phyloP scores from a whole-genome alignment of 2,329 filamentous ascomycete species.

The Juglanconis oblonga region DNA sequence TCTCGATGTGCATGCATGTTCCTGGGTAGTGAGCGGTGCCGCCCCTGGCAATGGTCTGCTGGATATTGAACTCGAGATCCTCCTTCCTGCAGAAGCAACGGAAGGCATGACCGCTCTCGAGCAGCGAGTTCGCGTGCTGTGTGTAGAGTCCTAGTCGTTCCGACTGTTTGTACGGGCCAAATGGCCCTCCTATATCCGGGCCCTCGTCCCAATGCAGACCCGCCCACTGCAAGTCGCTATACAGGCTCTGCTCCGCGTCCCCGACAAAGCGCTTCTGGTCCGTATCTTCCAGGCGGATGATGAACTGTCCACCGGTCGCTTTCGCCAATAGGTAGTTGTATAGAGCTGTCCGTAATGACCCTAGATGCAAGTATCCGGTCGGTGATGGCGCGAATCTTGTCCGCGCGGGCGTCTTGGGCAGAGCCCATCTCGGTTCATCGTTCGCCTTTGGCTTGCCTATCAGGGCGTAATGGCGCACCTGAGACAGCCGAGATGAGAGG shows the following conservation, averaged over 20 bases:
- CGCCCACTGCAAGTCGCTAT: slow-evolving; percentile 81
- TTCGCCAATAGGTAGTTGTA: slow-evolving; percentile 93
- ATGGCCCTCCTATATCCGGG: slow-evolving; percentile 74
- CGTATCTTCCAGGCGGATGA: slow-evolving; percentile 91
- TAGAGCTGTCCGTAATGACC: slow-evolving; percentile 87
- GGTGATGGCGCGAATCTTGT: slow-evolving; percentile 95
- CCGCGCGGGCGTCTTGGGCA: slow-evolving; percentile 59
- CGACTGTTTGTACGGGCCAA: slow-evolving; percentile 88
- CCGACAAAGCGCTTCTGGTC: slow-evolving; percentile 82
- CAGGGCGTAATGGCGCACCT: slow-evolving; percentile 23
- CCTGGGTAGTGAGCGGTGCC: slow-evolving; percentile 51
- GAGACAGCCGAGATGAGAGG: slow-evolving; percentile 14
- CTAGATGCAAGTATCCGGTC: slow-evolving; percentile 89
- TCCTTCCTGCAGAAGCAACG: slow-evolving; percentile 83
- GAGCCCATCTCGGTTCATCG: slow-evolving; percentile 24
- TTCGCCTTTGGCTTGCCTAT: slow-evolving; percentile 21
- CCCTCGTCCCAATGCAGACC: slow-evolving; percentile 94
- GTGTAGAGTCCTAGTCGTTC: slow-evolving; percentile 73
- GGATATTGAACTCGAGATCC: slow-evolving; percentile 52
- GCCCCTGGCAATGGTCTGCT: slow-evolving; percentile 36
- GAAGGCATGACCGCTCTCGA: slow-evolving; percentile 75
- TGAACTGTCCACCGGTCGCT: slow-evolving; percentile 82
- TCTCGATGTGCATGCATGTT: slow-evolving; percentile 66
- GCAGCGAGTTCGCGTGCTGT: slow-evolving; percentile 64
- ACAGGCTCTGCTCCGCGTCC: slow-evolving; percentile 75